A percentile compares a stretch with the other conserved stretches of the same genome.
These are phyloP conservation scores for Brettanomyces anomalus DNA, from an alignment of 805 yeast species.

Conservation along the genomic window DNA sequence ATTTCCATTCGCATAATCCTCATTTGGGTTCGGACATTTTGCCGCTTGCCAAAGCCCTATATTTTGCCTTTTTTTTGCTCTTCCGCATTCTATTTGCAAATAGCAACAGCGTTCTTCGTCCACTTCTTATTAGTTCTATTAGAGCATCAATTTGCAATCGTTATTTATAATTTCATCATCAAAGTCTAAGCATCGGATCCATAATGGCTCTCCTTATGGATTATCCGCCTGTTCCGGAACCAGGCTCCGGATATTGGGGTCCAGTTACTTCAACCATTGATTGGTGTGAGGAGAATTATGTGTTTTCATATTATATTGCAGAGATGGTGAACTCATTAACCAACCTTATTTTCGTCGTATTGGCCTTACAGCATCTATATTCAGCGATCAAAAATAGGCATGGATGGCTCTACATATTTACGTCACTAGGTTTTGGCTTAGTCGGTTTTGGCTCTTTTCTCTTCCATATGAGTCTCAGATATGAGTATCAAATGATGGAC, in stretches of 20 bases:
- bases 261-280: conserved; percentile 88
- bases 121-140: too few species aligned
- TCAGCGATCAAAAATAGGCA: conserved; percentile 51
- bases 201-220: conserved; percentile 1
- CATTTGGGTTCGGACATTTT: too few species aligned
- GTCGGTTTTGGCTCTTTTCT: conserved; percentile 95
- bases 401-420: conserved; percentile 62
- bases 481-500: conserved; percentile 85
- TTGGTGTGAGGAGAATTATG: conserved; percentile 98
- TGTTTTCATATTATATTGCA: conserved; percentile 76
- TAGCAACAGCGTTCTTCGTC: too few species aligned
- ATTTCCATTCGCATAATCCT: too few species aligned
- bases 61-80: too few species aligned
- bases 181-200: not conserved
- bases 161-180: not conserved
- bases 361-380: conserved; percentile 30
- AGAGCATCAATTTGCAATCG: too few species aligned
- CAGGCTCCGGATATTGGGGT: conserved; percentile 48
- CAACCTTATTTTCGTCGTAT: conserved; percentile 34
- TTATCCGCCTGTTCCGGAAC: conserved; percentile 1
- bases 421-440: conserved; percentile 70
- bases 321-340: conserved; percentile 86
- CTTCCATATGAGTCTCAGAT: conserved; percentile 91
- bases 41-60: too few species aligned
- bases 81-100: too few species aligned